Conservation (phyloP, 129 eudicot species). For the Oenanthe sinensis region DNA sequence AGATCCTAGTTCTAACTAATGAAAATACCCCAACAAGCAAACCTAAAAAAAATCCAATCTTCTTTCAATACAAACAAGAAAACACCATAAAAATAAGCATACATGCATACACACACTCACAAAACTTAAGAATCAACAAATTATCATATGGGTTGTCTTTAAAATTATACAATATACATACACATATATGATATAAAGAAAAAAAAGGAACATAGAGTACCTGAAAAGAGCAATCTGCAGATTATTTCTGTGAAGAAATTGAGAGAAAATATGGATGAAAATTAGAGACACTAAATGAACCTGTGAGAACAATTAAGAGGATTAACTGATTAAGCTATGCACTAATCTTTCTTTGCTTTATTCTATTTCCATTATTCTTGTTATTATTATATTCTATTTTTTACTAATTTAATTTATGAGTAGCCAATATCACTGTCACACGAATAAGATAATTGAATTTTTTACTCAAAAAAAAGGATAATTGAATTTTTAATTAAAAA, state of each 20-base stretch:
- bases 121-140: neutral
- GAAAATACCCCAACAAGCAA: constrained; percentile 6
- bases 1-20: constrained; percentile 27
- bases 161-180: too few relatives aligned
- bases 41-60: neutral
- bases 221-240: neutral
- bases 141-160: neutral
- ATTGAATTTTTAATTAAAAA: too few relatives aligned
- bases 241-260: neutral
- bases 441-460: too few relatives aligned
- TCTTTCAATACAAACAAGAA: neutral
- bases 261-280: constrained; percentile 6
- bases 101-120: neutral
- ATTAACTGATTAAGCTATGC: constrained; percentile 10
- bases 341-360: constrained; percentile 2
- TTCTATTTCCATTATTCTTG: too few relatives aligned
- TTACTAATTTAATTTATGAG: too few relatives aligned
- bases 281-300: neutral
- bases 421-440: too few relatives aligned
- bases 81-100: neutral
- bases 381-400: too few relatives aligned
- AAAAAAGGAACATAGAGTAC: neutral
- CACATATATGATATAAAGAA: too few relatives aligned
- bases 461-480: too few relatives aligned
- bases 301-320: neutral